Evolutionary conservation across 139 green algal species (phyloP).

Genomic region (Tetratostichococcus sp.): DNA sequence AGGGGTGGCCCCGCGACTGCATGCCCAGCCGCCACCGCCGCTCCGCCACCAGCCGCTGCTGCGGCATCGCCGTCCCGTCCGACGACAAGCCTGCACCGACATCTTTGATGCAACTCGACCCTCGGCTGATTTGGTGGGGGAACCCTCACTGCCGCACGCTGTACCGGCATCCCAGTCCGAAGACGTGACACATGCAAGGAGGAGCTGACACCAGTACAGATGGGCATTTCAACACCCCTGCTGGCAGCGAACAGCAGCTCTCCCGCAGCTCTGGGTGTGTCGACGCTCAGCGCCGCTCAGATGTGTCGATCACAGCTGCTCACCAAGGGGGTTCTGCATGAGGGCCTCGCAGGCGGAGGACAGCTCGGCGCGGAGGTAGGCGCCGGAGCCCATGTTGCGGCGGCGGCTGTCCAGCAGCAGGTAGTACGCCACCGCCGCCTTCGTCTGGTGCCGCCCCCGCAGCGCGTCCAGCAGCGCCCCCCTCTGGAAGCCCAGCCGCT

Average conservation of each 20-base stretch:
- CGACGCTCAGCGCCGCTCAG: no score
- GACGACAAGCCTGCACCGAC: no score
- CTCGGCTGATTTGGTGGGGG: no score
- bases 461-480: conserved; percentile 66
- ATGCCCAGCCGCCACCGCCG: conserved; percentile 80
- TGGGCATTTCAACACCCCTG: no score
- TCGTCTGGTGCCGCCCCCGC: conserved; percentile 71
- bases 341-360: conserved; percentile 34
- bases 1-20: conserved; percentile 68
- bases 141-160: no score
- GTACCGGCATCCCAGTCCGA: no score
- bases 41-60: conserved; percentile 80
- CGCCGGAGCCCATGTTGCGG: conserved; percentile 45
- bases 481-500: conserved; percentile 80
- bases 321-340: conserved; percentile 17
- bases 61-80: conserved; percentile 4
- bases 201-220: no score
- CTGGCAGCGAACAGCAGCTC: no score
- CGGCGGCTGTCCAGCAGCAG: conserved; percentile 81
- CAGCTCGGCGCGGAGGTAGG: conserved; percentile 61
- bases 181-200: no score
- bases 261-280: no score
- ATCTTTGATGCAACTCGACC: no score
- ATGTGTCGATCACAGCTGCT: no score
- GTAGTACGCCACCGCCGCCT: conserved; percentile 97